These are phyloP conservation scores for Moniliophthora roreri DNA, from an alignment of 1,284 basidiomycete species.

Conservation along the genomic window DNA sequence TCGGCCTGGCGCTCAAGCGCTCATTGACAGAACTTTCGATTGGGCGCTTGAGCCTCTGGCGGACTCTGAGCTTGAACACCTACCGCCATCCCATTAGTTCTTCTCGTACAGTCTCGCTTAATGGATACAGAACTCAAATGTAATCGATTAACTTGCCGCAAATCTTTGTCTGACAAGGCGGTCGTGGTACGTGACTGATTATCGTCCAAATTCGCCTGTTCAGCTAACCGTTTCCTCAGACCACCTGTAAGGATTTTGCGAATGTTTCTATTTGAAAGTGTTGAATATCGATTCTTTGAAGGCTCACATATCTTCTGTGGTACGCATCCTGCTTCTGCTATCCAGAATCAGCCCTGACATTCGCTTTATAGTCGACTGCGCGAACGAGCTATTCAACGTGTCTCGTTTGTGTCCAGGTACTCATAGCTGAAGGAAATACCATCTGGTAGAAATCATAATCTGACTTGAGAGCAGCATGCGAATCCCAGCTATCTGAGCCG, in stretches of 20 bases:
- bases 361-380: conserved; percentile 66
- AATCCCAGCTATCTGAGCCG: conserved; percentile 77
- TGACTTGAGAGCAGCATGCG: too few relatives aligned
- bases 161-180: conserved; percentile 67
- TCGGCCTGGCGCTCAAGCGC: too few relatives aligned
- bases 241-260: conserved; percentile 45
- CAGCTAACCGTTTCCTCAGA: conserved; percentile 23
- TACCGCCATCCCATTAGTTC: not conserved
- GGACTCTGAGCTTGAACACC: not conserved
- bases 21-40: too few relatives aligned
- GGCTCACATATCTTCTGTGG: conserved; percentile 85
- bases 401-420: conserved; percentile 77
- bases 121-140: conserved; percentile 69
- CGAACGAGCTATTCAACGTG: conserved; percentile 76
- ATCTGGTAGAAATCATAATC: too few relatives aligned
- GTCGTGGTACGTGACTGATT: conserved; percentile 62
- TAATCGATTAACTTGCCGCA: conserved; percentile 72
- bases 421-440: too few relatives aligned
- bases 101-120: not conserved
- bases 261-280: not conserved
- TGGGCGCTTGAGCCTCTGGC: too few relatives aligned
- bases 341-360: conserved; percentile 5
- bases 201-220: conserved; percentile 1
- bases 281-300: conserved; percentile 19
- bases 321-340: conserved; percentile 31